Conservation (phyloP, 2,329 filamentous ascomycete genomes). For the Polychaeton citri region DNA sequence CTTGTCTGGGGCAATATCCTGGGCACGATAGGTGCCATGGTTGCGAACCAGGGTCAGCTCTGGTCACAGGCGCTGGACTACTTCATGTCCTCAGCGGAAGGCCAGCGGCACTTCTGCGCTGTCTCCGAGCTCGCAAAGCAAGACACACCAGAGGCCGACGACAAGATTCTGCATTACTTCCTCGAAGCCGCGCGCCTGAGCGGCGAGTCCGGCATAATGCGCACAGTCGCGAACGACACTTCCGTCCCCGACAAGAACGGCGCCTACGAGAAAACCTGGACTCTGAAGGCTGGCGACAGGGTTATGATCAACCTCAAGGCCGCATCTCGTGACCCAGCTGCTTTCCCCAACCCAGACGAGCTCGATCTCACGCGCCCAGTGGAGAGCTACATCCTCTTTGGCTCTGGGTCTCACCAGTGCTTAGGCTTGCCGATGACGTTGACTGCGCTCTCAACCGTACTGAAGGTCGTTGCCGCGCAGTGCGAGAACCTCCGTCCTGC, state of each 20-base stretch:
- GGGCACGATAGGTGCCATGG: conserved; percentile 43
- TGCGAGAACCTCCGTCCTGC: conserved; percentile 27
- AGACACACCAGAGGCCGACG: conserved; percentile 32
- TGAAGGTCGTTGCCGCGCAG: conserved; percentile 29
- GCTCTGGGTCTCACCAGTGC: conserved; percentile 29
- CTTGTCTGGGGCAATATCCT: conserved; percentile 46
- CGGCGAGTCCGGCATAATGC: conserved; percentile 30
- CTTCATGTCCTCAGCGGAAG: conserved; percentile 37
- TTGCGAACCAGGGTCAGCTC: conserved; percentile 44
- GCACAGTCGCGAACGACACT: conserved; percentile 20
- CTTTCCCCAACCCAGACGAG: conserved; percentile 28
- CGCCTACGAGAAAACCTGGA: conserved; percentile 11
- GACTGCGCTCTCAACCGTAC: conserved; percentile 31
- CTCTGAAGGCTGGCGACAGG: conserved; percentile 24
- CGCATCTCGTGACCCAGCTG: conserved; percentile 26
- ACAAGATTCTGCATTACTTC: conserved; percentile 37
- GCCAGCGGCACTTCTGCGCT: conserved; percentile 32
- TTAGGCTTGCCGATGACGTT: conserved; percentile 30
- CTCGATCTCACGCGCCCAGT: conserved; percentile 26
- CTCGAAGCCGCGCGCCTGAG: conserved; percentile 31
- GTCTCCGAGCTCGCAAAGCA: conserved; percentile 35
- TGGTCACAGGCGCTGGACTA: conserved; percentile 45
- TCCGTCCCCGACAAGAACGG: conserved; percentile 20
- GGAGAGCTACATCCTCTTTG: conserved; percentile 32
- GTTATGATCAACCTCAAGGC: conserved; percentile 32